Base-by-base conservation (phyloP, 257 asterid genomes). In the Misopates orontium region DNA sequence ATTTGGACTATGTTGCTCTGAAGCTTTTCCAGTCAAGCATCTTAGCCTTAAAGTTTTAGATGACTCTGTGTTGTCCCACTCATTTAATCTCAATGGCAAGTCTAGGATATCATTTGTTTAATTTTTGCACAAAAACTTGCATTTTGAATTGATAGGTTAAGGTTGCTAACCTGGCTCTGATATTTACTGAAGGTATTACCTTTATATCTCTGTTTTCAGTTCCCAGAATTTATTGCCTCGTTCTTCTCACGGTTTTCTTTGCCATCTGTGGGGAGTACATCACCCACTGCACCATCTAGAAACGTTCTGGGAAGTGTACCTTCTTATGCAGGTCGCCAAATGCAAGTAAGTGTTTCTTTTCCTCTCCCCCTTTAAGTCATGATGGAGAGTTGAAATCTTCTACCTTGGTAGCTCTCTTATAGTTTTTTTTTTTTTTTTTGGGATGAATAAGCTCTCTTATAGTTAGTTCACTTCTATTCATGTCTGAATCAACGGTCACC, bases 161-260 rank as follows among this genome's bases (percentile, higher is more conserved):
- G 36, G 42, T 36, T 36, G 42, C 40, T 48, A 22, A 20, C 28
- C 63, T 48, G 50, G 21, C 60, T 19, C 11, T 51, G 68, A 22
- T 22, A 25, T 24, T 5, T 20, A 25, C 44, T 47, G 52, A 14
- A 28, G 41, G 22, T 61, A 42, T 73, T 71, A 56, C 59, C 56
- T 62, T 13, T 52, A 13, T 60, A 13, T 69, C 31, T 56, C 68
- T 60, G 53, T 62, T 79, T 54, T 73, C 94, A 93, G 99, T 90
- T 93, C 69, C 97, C 99, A 10, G 95, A 84, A 60, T 75, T 64
- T 74, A 70, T 93, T 42, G 83, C 96, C 60, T 80, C 97, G 14
- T 80, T 90, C 82, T 90, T 90, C 75, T 78, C 92, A 47, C 86
- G 91, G 56, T 79, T 93, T 62, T 83, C 95, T 45, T 83, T 67